Conservation (phyloP, 345 rosid species). For the Geranium rotundifolium region DNA sequence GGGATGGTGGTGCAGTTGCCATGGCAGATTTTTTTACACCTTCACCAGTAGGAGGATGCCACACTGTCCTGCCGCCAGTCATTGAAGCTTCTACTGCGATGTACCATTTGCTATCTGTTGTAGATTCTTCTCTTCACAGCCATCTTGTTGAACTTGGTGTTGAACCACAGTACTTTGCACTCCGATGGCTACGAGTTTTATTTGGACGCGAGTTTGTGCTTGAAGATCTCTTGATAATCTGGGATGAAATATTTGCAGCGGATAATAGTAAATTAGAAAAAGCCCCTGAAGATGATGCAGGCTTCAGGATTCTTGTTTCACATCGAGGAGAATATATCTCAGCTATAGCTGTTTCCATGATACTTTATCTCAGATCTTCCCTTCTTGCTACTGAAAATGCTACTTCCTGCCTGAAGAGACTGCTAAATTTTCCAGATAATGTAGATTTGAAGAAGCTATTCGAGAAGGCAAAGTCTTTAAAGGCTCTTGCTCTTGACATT, state of each 20-base stretch:
- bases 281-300: slow-evolving; percentile 18
- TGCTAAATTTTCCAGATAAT: slow-evolving; percentile 70
- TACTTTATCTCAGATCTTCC: slow-evolving; percentile 71
- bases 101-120: slow-evolving; percentile 65
- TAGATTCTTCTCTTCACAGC: slow-evolving; percentile 75
- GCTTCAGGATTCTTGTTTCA: slow-evolving; percentile 46
- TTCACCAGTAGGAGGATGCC: slow-evolving; percentile 34
- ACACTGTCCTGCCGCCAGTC: slow-evolving; percentile 60
- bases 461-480: slow-evolving; percentile 65
- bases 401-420: slow-evolving; percentile 80
- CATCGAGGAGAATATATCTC: slow-evolving; percentile 66
- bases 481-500: slow-evolving; percentile 43
- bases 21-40: slow-evolving; percentile 73
- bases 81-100: slow-evolving; percentile 82
- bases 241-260: slow-evolving; percentile 90
- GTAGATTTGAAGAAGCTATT: slow-evolving; percentile 49
- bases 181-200: slow-evolving; percentile 89
- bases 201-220: slow-evolving; percentile 88
- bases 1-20: slow-evolving; percentile 61
- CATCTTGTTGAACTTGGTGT: slow-evolving; percentile 89
- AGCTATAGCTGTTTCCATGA: slow-evolving; percentile 78
- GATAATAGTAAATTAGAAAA: slow-evolving; percentile 29
- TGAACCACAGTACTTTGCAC: slow-evolving; percentile 94
- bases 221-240: slow-evolving; percentile 56
- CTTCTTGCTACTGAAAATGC: slow-evolving; percentile 86